Evolutionary conservation across 352 stramenopile genomes (phyloP).

Genomic region (Phytophthora cactorum): DNA sequence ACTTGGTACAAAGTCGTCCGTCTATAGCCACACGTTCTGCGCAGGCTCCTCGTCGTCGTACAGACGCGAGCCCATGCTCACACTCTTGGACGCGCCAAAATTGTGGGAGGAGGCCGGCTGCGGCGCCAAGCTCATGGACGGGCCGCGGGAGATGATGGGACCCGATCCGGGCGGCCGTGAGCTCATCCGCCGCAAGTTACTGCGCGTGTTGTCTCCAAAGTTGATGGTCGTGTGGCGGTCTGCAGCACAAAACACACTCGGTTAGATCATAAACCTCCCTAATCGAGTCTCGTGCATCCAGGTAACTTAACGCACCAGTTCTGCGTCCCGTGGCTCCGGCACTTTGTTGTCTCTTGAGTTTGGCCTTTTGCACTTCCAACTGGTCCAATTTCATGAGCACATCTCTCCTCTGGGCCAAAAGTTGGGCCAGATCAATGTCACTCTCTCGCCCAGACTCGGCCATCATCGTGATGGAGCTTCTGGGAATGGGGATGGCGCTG

Average conservation of each 20-base stretch:
- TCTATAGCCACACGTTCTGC: conserved; percentile 81
- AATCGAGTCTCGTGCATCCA: neutral
- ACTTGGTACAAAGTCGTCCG: conserved; percentile 10
- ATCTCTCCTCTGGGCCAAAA: conserved; percentile 78
- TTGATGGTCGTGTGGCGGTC: conserved; percentile 47
- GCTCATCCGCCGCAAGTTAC: conserved; percentile 69
- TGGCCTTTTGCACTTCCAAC: conserved; percentile 54
- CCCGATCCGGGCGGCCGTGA: conserved; percentile 45
- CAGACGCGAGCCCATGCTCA: conserved; percentile 60
- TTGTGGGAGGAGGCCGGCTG: conserved; percentile 44
- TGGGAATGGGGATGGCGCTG: conserved; percentile 53
- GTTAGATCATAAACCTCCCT: neutral
- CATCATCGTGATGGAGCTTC: conserved; percentile 40
- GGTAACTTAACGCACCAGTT: conserved; percentile 44
- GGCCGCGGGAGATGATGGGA: conserved; percentile 52
- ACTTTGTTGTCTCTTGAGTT: conserved; percentile 52
- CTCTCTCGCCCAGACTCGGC: conserved; percentile 62
- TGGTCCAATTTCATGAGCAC: conserved; percentile 75
- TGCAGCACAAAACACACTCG: conserved; percentile 13
- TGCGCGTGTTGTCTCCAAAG: conserved; percentile 34
- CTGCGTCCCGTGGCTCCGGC: conserved; percentile 38
- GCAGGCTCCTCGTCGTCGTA: conserved; percentile 75
- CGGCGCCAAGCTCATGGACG: conserved; percentile 64
- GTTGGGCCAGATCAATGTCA: conserved; percentile 78
- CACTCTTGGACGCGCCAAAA: conserved; percentile 74